These are phyloP conservation scores for Athelia sp. DNA, from an alignment of 1,284 basidiomycete species.

Conservation along the genomic window DNA sequence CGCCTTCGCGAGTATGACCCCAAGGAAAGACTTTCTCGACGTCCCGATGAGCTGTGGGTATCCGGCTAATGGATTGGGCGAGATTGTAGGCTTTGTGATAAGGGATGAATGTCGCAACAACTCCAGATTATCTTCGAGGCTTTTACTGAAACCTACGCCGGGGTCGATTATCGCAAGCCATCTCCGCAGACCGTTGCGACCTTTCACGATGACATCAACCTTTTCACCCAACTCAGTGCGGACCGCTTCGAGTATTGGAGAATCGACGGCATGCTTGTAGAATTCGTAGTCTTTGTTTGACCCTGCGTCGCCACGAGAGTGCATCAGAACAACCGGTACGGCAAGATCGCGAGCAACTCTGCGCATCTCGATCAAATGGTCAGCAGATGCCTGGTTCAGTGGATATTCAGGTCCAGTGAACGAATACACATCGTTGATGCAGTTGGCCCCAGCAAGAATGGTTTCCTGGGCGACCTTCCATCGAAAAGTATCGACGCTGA, in stretches of 20 bases:
- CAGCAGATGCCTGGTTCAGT: slow-evolving; percentile 23
- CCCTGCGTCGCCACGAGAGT: slow-evolving; percentile 80
- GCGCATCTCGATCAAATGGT: slow-evolving; percentile 58
- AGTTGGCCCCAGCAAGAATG: slow-evolving; percentile 81
- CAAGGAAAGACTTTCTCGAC: slow-evolving; percentile 84
- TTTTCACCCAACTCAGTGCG: slow-evolving; percentile 69
- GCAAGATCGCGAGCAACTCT: slow-evolving; percentile 54
- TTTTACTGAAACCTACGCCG: slow-evolving; percentile 95
- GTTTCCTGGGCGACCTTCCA: slow-evolving; percentile 76
- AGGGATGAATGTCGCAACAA: slow-evolving; percentile 58
- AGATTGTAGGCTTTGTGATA: slow-evolving; percentile 34
- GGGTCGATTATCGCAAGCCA: slow-evolving; percentile 95
- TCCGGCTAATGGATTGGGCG: slow-evolving; percentile 49
- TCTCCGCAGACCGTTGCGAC: slow-evolving; percentile 70
- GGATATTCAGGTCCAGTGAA: slow-evolving; percentile 67
- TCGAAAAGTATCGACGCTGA: slow-evolving; percentile 94
- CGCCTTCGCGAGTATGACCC: slow-evolving; percentile 46
- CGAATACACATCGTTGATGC: slow-evolving; percentile 93
- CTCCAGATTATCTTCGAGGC: slow-evolving; percentile 69
- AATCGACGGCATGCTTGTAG: slow-evolving; percentile 36
- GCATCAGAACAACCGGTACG: slow-evolving; percentile 87
- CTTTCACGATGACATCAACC: slow-evolving; percentile 66
- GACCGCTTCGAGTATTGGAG: slow-evolving; percentile 67
- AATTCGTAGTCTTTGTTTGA: slow-evolving; percentile 65
- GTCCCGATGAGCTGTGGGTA: slow-evolving; percentile 77